Base-by-base conservation (phyloP, 257 asterid genomes). In the Scutellaria barbata region DNA sequence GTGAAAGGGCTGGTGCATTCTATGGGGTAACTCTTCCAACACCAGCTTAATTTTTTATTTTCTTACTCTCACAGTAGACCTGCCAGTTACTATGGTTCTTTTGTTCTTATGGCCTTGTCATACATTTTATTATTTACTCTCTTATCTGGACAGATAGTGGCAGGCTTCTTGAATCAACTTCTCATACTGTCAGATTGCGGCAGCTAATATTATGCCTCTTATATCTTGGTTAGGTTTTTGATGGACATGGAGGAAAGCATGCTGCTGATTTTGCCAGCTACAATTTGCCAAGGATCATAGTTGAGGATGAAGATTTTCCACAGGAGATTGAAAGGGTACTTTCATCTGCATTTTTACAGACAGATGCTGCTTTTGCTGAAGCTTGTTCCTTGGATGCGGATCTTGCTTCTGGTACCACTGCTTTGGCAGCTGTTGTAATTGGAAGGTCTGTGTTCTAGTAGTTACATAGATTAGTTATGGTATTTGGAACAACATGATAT, bases 321-420 rank as follows among this genome's bases (percentile, higher is more conserved):
- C 73, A 30, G 72, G 89, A 89, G 72, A 84, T 89, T 52, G 96
- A 92, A 76, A 84, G 89, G 66, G 95, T 76, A 16, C 78, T 92
- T 73, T 42, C 95, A 51, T 84, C 97, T 42, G 99, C 99, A 72
- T 92, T 89, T 79, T 68, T 83, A 74, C 97, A 87, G 73, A 88
- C 97, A 3, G 98, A 95, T 79, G 81, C 85, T 63, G 97, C 98
- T 77, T 88, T 95, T 56, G 93, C 99, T 3, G 85, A 91, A 82
- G 97, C 98, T 65, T 94, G 98, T 83, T 63, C 87, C 43, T 74
- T 73, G 79, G 86, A 94, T 79, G 89, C 81, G 14, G 95, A 81
- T 83, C 95, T 91, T 82, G 97, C 98, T 73, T 94, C 98, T 70
- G 98, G 98, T 63, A 94, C 98, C 85, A 94, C 98, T 78, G 99